Evolutionary conservation across 148 eudicot genomes (phyloP), one percentile per base, ranked within the genome.

Genomic region (Chenopodium suecicum): DNA sequence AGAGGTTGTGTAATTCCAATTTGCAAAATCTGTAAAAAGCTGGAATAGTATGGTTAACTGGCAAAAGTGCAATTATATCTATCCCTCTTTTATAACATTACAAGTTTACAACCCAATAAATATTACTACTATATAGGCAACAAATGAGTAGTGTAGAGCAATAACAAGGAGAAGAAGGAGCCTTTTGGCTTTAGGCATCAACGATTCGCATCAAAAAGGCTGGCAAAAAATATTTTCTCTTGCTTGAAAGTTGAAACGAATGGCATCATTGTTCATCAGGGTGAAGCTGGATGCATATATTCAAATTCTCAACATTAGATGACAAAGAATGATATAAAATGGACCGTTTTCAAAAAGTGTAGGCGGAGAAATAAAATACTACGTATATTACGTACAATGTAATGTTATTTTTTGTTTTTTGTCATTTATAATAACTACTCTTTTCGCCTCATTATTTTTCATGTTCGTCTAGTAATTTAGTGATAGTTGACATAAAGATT

Each of bases 231-330:
- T 13, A 12, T 50, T 44, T 77, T 70, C n/a, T n/a, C 25, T 78
- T 71, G 71, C 76, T 72, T 76, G 22, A 82, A 76, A 82, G 80
- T 82, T 41, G 80, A 41, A 69, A 76, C 70, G 7, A 77, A 44
- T 37, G 64, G 80, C 71, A 82, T 77, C 70, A 58, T 70, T 82
- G 77, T 78, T 82, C 67, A 69, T 58, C 37, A 20, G 19, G 25
- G 75, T 70, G 76, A 60, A 77, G 80, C 80, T 77, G 84, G 84
- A 77, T 82, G 80, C 84, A 82, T 77, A 77, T 77, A 58, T 82
- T 82, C 71, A 77, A 77, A 82, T 82, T 77, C 84, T 60, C 56
- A 56, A 29, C 77, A n/a, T 20, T 23, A 66, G 32, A 29, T 27
- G 17, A 67, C 70, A 13, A 74, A 74, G 62, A 20, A 50, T 50